Conservation (phyloP, 2,329 filamentous ascomycete species). For the Neofusicoccum parvum region DNA sequence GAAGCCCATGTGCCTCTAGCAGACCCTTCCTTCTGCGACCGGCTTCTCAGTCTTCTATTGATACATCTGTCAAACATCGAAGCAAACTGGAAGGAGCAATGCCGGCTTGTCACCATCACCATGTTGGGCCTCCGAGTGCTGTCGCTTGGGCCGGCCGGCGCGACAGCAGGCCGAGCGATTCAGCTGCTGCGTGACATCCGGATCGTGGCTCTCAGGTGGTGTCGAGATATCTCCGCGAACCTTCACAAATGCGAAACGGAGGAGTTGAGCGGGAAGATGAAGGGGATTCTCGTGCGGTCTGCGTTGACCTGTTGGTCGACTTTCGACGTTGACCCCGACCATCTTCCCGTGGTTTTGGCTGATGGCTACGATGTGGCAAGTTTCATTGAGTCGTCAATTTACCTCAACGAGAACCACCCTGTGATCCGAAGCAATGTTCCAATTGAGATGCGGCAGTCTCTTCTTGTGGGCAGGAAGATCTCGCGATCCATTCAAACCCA, state of each 20-base stretch:
- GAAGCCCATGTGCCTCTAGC: neutral
- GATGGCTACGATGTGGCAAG: constrained; percentile 31
- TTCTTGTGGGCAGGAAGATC: neutral
- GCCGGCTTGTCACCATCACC: neutral
- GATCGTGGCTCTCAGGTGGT: constrained; percentile 3
- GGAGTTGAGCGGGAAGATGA: neutral
- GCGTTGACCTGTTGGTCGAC: constrained; percentile 12
- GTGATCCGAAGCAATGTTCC: neutral
- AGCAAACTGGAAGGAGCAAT: constrained; percentile 18
- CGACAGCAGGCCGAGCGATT: neutral
- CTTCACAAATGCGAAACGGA: neutral
- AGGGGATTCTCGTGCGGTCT: neutral
- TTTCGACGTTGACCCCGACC: neutral
- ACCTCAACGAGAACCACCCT: constrained; percentile 38
- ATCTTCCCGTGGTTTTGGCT: neutral
- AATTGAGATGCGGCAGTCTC: neutral
- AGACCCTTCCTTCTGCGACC: neutral
- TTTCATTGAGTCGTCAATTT: constrained; percentile 43
- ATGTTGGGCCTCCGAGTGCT: constrained; percentile 9
- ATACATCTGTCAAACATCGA: neutral
- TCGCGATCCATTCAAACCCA: neutral
- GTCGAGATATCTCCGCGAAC: neutral
- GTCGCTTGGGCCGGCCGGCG: neutral
- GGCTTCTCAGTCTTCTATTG: neutral
- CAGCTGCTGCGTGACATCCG: constrained; percentile 2